Conservation (phyloP, 371 early-diverging fungal genomes). For the Syncephalastrum sp. region DNA sequence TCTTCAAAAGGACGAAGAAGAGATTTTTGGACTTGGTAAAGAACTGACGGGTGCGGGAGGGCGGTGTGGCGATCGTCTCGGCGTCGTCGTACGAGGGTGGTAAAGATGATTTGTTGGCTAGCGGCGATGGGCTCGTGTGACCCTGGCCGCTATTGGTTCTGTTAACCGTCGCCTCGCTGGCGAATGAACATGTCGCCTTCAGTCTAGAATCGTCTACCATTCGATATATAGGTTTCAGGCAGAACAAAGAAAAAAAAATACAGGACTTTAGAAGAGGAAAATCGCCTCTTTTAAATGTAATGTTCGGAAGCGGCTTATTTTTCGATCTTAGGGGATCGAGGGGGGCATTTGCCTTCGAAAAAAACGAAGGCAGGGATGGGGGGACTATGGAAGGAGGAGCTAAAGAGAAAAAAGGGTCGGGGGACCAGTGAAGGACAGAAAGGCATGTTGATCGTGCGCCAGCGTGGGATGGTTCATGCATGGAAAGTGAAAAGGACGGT, state of each 20-base stretch:
- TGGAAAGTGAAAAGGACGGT: too few species aligned
- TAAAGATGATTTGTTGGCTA: constrained; percentile 14
- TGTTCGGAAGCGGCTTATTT: constrained; percentile 3
- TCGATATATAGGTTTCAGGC: constrained; percentile 1
- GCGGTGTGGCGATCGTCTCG: constrained; percentile 9
- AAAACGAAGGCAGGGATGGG: too few species aligned
- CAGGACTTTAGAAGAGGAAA: constrained; percentile 1
- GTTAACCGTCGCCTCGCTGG: constrained; percentile 18
- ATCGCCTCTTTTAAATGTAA: constrained; percentile 1
- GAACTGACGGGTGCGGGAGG: background rate
- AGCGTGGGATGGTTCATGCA: too few species aligned
- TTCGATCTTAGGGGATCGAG: constrained; percentile 1
- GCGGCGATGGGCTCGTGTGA: constrained; percentile 8
- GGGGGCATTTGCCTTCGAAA: constrained; percentile 2
- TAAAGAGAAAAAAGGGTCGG: background rate
- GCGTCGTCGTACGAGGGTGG: constrained; percentile 14
- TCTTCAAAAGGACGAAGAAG: constrained; percentile 7
- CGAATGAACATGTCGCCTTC: constrained; percentile 15
- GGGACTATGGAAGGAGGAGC: background rate
- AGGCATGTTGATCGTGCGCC: too few species aligned
- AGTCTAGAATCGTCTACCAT: constrained; percentile 16
- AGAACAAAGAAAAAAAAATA: constrained; percentile 10
- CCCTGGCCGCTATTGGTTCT: constrained; percentile 1
- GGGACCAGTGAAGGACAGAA: background rate
- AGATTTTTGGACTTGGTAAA: constrained; percentile 12